phyloP scores from a whole-genome alignment of 164 flowering plant species.

The Tetracentron sinense region DNA sequence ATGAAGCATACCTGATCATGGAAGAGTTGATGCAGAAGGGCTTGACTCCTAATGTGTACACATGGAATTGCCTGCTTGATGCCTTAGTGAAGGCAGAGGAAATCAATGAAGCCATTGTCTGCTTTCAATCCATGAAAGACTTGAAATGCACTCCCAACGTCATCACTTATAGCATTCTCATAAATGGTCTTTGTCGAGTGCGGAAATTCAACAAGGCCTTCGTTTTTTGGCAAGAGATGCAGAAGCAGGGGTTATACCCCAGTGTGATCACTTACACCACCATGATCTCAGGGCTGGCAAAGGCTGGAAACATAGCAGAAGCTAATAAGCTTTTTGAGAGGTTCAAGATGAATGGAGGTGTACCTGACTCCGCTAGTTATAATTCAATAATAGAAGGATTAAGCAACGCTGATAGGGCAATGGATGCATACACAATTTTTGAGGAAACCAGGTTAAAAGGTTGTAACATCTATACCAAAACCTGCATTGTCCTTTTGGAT shows the following conservation, averaged over 20 bases:
- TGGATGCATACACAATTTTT: conserved; percentile 52
- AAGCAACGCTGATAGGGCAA: conserved; percentile 42
- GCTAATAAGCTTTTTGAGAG: conserved; percentile 47
- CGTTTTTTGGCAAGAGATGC: conserved; percentile 75
- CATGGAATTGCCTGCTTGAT: conserved; percentile 74
- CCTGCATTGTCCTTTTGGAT: conserved; percentile 56
- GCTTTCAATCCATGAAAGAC: conserved; percentile 63
- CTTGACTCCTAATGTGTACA: conserved; percentile 51
- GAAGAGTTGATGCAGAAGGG: conserved; percentile 70
- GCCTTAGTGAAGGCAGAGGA: conserved; percentile 62
- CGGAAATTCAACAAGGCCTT: conserved; percentile 70
- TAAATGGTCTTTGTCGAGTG: conserved; percentile 58
- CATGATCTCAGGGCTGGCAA: conserved; percentile 66
- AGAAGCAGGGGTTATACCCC: conserved; percentile 50
- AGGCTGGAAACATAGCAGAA: conserved; percentile 54
- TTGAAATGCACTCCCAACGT: conserved; percentile 49
- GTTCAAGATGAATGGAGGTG: conserved; percentile 52
- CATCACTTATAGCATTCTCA: conserved; percentile 53
- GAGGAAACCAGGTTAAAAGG: conserved; percentile 64
- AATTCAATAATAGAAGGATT: conserved; percentile 64
- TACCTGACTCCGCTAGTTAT: conserved; percentile 60
- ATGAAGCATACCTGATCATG: conserved; percentile 67
- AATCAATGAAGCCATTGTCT: conserved; percentile 60
- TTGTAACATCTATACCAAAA: conserved; percentile 42
- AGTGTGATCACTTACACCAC: conserved; percentile 52